Percentiles rank a stretch among this genome's conserved stretches.
phyloP scores from a whole-genome alignment of 495 filamentous ascomycete species.

The Hypoxylon subgilvum region DNA sequence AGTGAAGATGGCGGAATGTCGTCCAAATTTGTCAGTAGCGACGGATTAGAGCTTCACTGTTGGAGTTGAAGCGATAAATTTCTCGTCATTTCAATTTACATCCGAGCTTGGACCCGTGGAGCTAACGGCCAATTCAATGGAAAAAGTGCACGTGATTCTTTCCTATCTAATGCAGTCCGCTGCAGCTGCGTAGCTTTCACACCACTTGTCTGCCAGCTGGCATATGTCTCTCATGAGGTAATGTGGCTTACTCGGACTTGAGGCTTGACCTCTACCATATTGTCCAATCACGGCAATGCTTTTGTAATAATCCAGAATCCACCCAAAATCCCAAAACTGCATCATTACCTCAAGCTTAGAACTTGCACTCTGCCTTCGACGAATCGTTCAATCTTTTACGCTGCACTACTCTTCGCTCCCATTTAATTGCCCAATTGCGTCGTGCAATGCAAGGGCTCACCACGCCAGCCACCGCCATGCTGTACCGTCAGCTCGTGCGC shows the following conservation, averaged over 20 bases:
- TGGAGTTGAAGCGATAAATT: constrained; percentile 32
- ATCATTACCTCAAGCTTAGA: constrained; percentile 32
- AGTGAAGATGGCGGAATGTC: neutral
- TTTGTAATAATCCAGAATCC: constrained; percentile 45
- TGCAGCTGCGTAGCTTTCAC: too few relatives aligned
- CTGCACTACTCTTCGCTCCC: constrained; percentile 22
- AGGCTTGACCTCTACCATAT: constrained; percentile 12
- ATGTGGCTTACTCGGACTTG: constrained; percentile 4
- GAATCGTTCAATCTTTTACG: constrained; percentile 20
- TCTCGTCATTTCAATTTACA: constrained; percentile 36
- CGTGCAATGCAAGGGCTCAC: constrained; percentile 42
- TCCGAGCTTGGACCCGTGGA: constrained; percentile 34
- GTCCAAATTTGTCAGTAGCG: neutral
- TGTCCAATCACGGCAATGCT: constrained; percentile 36
- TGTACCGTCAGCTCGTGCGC: constrained; percentile 50
- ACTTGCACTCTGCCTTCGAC: constrained; percentile 17
- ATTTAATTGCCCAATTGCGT: constrained; percentile 35
- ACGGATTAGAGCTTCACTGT: constrained; percentile 15
- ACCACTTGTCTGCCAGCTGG: neutral
- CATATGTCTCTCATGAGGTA: neutral
- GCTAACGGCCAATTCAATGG: constrained; percentile 30
- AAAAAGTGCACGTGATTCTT: constrained; percentile 8
- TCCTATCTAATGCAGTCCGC: neutral
- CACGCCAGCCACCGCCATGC: constrained; percentile 42
- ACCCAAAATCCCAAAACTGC: constrained; percentile 39